Percentiles rank a stretch among this genome's conserved stretches.
These are phyloP conservation scores for Sextonia rubra DNA, from an alignment of 164 flowering plant genomes.

Conservation along the genomic window DNA sequence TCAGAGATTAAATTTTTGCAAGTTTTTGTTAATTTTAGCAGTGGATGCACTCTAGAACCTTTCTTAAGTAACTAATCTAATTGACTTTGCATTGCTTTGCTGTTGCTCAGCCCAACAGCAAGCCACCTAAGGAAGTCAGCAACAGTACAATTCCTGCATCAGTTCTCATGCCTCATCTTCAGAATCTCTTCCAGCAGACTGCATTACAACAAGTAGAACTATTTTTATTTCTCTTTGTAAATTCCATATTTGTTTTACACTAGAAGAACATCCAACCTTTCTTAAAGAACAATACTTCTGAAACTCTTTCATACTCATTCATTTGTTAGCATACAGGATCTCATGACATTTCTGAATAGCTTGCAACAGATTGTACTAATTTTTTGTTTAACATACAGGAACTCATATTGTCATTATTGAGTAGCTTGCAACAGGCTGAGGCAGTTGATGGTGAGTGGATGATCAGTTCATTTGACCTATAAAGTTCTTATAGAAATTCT, in stretches of 20 bases:
- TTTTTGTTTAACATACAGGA: slow-evolving; percentile 45
- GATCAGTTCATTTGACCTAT: not conserved
- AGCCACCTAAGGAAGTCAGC: slow-evolving; percentile 44
- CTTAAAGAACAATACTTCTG: not conserved
- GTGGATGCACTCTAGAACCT: not conserved
- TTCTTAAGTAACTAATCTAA: not conserved
- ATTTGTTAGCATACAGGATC: not conserved
- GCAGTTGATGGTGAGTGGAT: slow-evolving; percentile 63
- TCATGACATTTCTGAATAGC: no score
- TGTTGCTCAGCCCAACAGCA: slow-evolving; percentile 41
- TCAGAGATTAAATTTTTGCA: no score
- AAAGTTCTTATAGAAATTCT: slow-evolving; percentile 1
- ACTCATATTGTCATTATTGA: slow-evolving; percentile 61
- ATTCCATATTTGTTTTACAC: not conserved
- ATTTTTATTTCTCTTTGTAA: not conserved
- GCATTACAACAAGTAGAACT: slow-evolving; percentile 73
- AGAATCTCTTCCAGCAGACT: slow-evolving; percentile 89
- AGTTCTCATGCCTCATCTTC: slow-evolving; percentile 81
- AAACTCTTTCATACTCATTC: not conserved
- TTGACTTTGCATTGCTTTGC: not conserved
- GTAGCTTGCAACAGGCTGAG: slow-evolving; percentile 67
- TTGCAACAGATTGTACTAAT: not conserved
- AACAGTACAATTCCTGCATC: slow-evolving; percentile 43
- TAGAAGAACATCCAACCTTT: no score
- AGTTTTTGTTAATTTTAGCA: no score